Conservation (phyloP, 2,329 filamentous ascomycete genomes). For the Fusarium continuum region DNA sequence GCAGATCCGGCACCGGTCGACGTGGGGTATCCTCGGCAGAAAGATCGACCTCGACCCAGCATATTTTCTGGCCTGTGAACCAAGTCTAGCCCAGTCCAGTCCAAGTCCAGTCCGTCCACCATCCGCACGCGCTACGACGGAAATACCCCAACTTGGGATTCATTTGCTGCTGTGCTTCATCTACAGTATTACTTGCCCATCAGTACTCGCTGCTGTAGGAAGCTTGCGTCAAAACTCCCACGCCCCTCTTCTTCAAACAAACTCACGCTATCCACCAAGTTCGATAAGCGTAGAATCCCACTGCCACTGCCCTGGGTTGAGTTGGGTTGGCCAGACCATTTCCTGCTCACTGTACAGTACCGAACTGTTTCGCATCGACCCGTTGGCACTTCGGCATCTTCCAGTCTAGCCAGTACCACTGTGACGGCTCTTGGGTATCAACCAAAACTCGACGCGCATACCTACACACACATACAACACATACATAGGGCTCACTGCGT, state of each 20-base stretch:
- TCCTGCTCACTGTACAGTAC: slow-evolving; percentile 6
- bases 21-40: slow-evolving; percentile 46
- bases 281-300: slow-evolving; percentile 47
- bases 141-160: slow-evolving; percentile 47
- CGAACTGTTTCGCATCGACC: slow-evolving; percentile 24
- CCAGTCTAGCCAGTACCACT: slow-evolving; percentile 24
- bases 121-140: slow-evolving; percentile 43
- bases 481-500: background rate
- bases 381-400: slow-evolving; percentile 34
- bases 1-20: slow-evolving; percentile 46
- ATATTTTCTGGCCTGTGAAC: slow-evolving; percentile 38
- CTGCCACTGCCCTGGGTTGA: slow-evolving; percentile 40
- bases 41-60: slow-evolving; percentile 40
- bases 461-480: slow-evolving; percentile 1
- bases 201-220: background rate
- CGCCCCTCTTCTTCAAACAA: slow-evolving; percentile 35
- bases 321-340: slow-evolving; percentile 16
- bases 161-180: slow-evolving; percentile 12
- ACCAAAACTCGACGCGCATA: slow-evolving; percentile 26
- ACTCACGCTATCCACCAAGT: slow-evolving; percentile 42
- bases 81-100: slow-evolving; percentile 22
- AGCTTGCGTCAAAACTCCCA: slow-evolving; percentile 34
- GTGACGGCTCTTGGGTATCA: slow-evolving; percentile 12
- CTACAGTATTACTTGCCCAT: background rate
- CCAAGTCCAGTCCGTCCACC: slow-evolving; percentile 24